Base-by-base conservation (phyloP, 225 moss, liverwort and hornwort species). In the Neckera pumila region DNA sequence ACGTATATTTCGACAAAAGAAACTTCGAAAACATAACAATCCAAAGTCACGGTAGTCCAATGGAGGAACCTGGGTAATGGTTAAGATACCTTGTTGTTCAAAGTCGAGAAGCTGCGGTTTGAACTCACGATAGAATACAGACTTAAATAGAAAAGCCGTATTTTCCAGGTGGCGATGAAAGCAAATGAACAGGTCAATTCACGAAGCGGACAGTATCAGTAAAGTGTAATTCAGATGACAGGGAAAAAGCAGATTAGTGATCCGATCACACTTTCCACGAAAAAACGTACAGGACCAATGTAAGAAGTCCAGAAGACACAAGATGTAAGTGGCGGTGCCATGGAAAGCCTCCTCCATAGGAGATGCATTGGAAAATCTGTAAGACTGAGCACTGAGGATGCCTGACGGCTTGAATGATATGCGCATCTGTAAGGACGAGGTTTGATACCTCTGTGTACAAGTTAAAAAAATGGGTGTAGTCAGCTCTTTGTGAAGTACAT, bases 401-500 rank as follows among this genome's bases (percentile, higher is more conserved):
- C 84, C 84, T 67, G 51, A 65, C 75, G 67, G 67, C 75, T 74
- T 60, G 51, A 67, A 75, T 75, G 61, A n/a, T 70, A 56, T 27
- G 64, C 65, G 27, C 61, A 47, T 65, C 58, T 65, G 74, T 72
- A 61, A 59, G 67, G 76, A 66, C 36, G 54, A 91, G 77, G 69
- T 90, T 56, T 79, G 65, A 76, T 56, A 89, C 75, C 65, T 88
- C 71, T 87, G 82, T 87, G 82, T 85, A 85, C 89, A 91, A 61
- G 23, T 76, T 76, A 65, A 70, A 89, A 85, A 70, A 85, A 87
- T 87, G 87, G 81, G 53, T 88, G 34, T 74, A 61, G 80, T 80
- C 84, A 60, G 67, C 53, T 76, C 76, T 61, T 70, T 21, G 66
- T 79, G 82, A 85, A 85, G 70, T 33, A 84, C 25, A 20, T 82